Percentiles rank a stretch among this genome's conserved stretches.
Conservation (phyloP, 176 grass and related monocot species). For the Cenchrus fungigraminus region DNA sequence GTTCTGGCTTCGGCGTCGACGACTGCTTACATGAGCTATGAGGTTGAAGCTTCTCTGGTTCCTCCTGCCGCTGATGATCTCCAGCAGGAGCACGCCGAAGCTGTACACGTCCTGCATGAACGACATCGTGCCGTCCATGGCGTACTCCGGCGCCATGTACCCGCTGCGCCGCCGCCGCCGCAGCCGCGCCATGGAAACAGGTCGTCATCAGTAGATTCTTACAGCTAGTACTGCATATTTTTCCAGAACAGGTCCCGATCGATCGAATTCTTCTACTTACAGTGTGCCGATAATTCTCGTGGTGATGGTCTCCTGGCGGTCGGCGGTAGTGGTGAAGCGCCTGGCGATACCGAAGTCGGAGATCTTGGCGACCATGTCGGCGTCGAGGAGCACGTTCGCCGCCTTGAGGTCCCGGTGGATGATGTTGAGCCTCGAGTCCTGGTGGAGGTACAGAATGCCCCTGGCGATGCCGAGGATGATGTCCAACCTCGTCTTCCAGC, state of each 20-base stretch:
- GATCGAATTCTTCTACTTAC: background rate
- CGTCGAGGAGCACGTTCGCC: conserved; percentile 67
- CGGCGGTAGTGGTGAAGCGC: conserved; percentile 36
- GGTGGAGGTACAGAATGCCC: conserved; percentile 70
- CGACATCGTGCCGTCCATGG: conserved; percentile 47
- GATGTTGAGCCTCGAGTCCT: conserved; percentile 67
- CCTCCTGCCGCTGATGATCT: conserved; percentile 55
- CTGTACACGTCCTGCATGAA: conserved; percentile 81
- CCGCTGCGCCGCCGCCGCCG: background rate
- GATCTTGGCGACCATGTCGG: conserved; percentile 70
- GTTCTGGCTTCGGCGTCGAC: no score
- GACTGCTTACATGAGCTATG: conserved; percentile 25
- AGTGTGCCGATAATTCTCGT: conserved; percentile 49
- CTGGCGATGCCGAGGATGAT: conserved; percentile 62
- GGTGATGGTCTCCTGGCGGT: conserved; percentile 41
- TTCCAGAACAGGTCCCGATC: background rate
- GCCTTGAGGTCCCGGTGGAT: conserved; percentile 70
- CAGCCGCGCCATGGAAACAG: background rate
- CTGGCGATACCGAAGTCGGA: conserved; percentile 67
- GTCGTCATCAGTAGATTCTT: background rate
- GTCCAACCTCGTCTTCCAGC: conserved; percentile 57
- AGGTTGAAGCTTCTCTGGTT: conserved; percentile 37
- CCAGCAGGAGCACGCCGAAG: conserved; percentile 71
- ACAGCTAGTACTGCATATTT: background rate
- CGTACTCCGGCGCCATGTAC: conserved; percentile 65